phyloP scores from a whole-genome alignment of 768 basidiomycete species.

The Russula emetica region DNA sequence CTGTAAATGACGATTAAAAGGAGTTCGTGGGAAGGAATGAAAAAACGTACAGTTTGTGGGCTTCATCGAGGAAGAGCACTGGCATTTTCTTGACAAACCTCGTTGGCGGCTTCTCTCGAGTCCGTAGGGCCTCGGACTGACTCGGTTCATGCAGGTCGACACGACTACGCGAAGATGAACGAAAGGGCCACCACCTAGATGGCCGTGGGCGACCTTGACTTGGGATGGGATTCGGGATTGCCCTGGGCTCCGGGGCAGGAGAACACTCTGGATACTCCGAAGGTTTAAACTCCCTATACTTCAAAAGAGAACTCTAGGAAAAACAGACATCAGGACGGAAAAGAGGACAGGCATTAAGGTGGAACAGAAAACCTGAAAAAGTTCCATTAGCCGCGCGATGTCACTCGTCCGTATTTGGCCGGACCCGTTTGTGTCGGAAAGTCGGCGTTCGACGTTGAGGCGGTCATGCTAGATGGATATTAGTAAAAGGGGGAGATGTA shows the following conservation, averaged over 20 bases:
- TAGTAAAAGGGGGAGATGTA: constrained; percentile 14
- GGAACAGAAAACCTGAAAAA: constrained; percentile 56
- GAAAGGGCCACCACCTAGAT: constrained; percentile 22
- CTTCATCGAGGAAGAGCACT: constrained; percentile 81
- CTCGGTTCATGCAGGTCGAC: constrained; percentile 7
- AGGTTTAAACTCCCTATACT: constrained; percentile 34
- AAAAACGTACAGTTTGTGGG: constrained; percentile 67
- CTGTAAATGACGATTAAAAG: constrained; percentile 35
- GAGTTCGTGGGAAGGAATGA: background rate
- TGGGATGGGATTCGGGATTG: constrained; percentile 7
- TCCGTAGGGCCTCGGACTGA: constrained; percentile 29
- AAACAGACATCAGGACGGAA: constrained; percentile 11
- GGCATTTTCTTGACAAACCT: constrained; percentile 62
- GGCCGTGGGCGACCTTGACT: constrained; percentile 17
- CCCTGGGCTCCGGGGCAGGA: constrained; percentile 7
- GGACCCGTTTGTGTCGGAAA: constrained; percentile 43
- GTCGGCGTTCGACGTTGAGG: constrained; percentile 61
- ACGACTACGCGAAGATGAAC: constrained; percentile 20
- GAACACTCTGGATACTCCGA: constrained; percentile 3
- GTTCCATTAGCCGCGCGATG: constrained; percentile 76
- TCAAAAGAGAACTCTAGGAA: constrained; percentile 32
- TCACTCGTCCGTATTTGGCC: constrained; percentile 68
- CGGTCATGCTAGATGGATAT: constrained; percentile 57
- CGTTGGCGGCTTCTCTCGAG: constrained; percentile 36
- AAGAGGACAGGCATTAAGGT: background rate